Base-by-base conservation (phyloP, 164 flowering plant species). In the Annona squamosa region DNA sequence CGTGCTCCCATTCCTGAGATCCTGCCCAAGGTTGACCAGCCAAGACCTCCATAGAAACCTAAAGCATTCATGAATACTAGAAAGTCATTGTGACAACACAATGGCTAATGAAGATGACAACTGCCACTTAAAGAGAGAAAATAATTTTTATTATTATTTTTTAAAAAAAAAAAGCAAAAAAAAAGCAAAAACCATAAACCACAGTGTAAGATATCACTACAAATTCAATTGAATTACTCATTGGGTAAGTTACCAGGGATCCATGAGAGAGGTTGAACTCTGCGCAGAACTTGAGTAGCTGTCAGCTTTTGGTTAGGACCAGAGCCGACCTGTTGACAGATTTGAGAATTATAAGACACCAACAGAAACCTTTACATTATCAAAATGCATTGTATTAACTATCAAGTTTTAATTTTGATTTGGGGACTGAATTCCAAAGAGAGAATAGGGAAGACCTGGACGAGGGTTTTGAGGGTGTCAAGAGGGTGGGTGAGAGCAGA, bases 41-140 rank as follows among this genome's bases (percentile, higher is more conserved):
- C 87, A 74, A 90, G 67, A 59, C 99, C 99, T 74, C 82, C 84
- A 76, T 90, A 93, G 43, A 95, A 79, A 69, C 99, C 98, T 93
- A 73, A 47, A 52, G 69, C 56, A 72, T 56, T 42, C 70, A 61
- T 18, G 71, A 59, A 61, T 57, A n/a, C 37, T 16, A 47, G 1
- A 26, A 61, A 4, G 42, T 68, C 7, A 43, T 5, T 46, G 44
- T 57, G 18, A 4, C n/a, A 63, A 16, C 18, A n/a, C 10, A 3
- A 62, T 26, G 37, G 37, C 37, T 26, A 26, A 26, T 26, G 37
- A 26, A 26, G 37, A 26, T 26, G 37, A 26, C 37, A 26, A 26
- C 1, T 26, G 37, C 37, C 37, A 26, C 37, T 26, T 26, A 26
- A 26, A 26, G 37, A 26, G 37, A 26, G 37, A 26, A 26, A 26